Conservation (phyloP, 2,329 filamentous ascomycete species). For the Keithomyces neogunnii region DNA sequence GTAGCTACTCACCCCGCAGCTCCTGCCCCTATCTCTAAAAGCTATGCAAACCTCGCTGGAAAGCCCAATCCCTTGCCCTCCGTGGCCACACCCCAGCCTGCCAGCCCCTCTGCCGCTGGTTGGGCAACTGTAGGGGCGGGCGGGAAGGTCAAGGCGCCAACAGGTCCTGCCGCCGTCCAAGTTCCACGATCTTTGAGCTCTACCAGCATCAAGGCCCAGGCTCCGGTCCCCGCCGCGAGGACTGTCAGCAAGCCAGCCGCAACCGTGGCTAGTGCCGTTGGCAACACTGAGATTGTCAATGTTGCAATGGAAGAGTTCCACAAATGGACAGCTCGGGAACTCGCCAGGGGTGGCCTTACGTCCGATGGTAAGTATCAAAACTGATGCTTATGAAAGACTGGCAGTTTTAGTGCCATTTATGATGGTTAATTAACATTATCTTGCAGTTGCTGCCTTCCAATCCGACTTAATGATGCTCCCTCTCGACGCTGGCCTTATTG, state of each 20-base stretch:
- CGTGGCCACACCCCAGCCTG: constrained; percentile 23
- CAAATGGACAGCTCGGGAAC: constrained; percentile 80
- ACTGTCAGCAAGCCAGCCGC: constrained; percentile 37
- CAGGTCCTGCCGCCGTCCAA: constrained; percentile 41
- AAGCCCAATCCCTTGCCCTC: constrained; percentile 43
- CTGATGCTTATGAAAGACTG: neutral
- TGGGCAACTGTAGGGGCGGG: constrained; percentile 96
- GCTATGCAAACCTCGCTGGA: constrained; percentile 88
- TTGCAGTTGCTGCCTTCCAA: constrained; percentile 70
- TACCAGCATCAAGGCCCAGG: constrained; percentile 29
- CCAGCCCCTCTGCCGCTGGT: constrained; percentile 32
- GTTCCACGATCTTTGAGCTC: constrained; percentile 34
- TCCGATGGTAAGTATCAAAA: constrained; percentile 44
- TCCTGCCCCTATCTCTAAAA: constrained; percentile 57
- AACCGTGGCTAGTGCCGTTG: constrained; percentile 30
- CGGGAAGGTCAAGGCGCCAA: constrained; percentile 78
- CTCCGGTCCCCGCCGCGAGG: constrained; percentile 38
- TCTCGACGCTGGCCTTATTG: constrained; percentile 70
- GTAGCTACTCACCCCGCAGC: constrained; percentile 38
- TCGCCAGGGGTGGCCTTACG: constrained; percentile 59
- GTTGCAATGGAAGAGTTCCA: constrained; percentile 81
- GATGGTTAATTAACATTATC: neutral
- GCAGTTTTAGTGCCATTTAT: neutral
- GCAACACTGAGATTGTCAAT: constrained; percentile 28
- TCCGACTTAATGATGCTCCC: constrained; percentile 67